These are phyloP conservation scores for Trypethelium eluteriae DNA, from an alignment of 495 filamentous ascomycete genomes.

Conservation along the genomic window DNA sequence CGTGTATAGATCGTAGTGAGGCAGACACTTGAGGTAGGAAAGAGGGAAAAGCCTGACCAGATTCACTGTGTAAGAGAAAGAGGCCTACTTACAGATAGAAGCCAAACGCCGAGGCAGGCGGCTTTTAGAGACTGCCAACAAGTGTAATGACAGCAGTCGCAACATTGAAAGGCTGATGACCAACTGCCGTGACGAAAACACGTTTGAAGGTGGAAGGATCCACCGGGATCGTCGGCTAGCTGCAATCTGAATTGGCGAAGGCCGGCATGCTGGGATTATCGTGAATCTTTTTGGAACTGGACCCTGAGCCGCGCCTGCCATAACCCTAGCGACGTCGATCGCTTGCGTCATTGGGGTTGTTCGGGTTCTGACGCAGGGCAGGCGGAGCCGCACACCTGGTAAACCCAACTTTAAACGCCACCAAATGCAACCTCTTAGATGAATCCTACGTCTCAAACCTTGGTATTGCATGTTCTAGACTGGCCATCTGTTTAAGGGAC, in stretches of 20 bases:
- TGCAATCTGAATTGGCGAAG: background rate
- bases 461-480: background rate
- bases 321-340: background rate
- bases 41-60: background rate
- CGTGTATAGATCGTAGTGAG: background rate
- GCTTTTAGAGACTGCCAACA: background rate
- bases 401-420: background rate
- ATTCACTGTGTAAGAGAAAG: background rate
- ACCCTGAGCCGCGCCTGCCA: background rate
- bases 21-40: background rate
- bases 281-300: background rate
- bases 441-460: too few species aligned
- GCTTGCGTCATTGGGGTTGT: background rate
- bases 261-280: background rate
- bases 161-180: background rate
- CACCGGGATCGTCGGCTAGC: background rate
- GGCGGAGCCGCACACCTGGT: background rate
- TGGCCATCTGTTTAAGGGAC: too few species aligned
- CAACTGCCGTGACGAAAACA: slow-evolving; percentile 2
- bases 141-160: background rate
- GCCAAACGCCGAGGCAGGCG: background rate
- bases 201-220: background rate
- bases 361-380: background rate
- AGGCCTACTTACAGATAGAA: background rate
- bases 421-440: too few species aligned